Evolutionary conservation across 345 rosid genomes (phyloP).

Genomic region (Rhodomyrtus tomentosa): DNA sequence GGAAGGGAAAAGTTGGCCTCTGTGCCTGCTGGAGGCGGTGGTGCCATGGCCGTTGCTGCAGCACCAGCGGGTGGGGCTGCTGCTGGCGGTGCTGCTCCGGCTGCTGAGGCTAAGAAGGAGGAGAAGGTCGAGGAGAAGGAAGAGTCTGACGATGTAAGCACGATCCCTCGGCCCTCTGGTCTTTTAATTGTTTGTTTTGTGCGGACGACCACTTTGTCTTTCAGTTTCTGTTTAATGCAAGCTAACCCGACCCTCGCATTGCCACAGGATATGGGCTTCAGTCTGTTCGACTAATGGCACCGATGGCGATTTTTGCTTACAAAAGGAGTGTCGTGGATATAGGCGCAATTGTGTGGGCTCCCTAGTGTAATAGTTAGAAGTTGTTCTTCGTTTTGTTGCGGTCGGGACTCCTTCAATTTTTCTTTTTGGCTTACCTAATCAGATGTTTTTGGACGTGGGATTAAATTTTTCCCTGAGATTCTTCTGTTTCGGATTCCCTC

Average conservation of each 20-base stretch:
- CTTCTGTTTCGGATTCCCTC: neutral
- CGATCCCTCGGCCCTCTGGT: neutral
- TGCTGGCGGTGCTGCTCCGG: conserved; percentile 33
- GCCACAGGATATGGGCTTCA: conserved; percentile 59
- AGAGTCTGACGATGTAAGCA: conserved; percentile 68
- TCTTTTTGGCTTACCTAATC: neutral
- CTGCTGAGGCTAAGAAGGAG: conserved; percentile 64
- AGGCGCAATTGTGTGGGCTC: neutral
- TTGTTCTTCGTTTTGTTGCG: neutral
- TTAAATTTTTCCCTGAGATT: neutral
- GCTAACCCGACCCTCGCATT: neutral
- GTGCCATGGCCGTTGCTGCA: conserved; percentile 26
- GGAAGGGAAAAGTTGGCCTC: conserved; percentile 85
- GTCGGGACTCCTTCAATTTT: neutral
- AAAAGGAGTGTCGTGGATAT: neutral
- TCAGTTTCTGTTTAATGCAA: neutral
- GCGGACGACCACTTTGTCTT: neutral
- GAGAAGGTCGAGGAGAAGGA: conserved; percentile 74
- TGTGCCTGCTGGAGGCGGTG: conserved; percentile 60
- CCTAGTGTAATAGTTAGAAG: neutral
- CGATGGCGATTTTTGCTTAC: neutral
- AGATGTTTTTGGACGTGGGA: neutral
- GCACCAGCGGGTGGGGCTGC: conserved; percentile 21
- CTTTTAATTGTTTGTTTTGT: neutral
- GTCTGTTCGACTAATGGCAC: conserved; percentile 37